phyloP scores from a whole-genome alignment of 768 basidiomycete species.

The Tricholoma sp. region DNA sequence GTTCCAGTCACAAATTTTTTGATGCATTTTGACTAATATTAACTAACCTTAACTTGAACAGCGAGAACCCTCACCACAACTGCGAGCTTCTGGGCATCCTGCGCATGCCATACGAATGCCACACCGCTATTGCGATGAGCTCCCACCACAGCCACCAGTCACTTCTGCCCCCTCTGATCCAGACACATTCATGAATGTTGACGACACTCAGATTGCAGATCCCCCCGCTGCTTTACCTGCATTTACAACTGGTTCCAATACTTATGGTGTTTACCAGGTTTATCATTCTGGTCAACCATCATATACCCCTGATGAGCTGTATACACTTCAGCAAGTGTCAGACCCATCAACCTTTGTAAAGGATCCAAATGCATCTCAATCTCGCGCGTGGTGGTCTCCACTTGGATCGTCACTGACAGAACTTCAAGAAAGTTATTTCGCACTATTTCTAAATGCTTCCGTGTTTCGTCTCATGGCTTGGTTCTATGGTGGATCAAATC shows the following conservation, averaged over 20 bases:
- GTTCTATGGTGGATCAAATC: constrained; percentile 22
- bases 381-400: not conserved
- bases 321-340: not conserved
- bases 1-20: not conserved
- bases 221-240: not conserved
- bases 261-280: not conserved
- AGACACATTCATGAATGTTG: not conserved
- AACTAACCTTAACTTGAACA: not conserved
- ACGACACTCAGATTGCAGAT: not conserved
- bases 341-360: not conserved
- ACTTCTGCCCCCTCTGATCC: not conserved
- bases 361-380: not conserved
- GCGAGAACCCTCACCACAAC: not conserved
- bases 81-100: not conserved
- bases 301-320: not conserved
- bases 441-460: constrained; percentile 20
- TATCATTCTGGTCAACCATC: not conserved
- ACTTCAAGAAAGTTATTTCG: constrained; percentile 7
- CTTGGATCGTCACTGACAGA: not conserved
- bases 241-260: not conserved
- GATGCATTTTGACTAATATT: not conserved
- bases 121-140: not conserved
- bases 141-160: not conserved
- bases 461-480: constrained; percentile 25
- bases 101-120: not conserved